phyloP scores from a whole-genome alignment of 2,329 filamentous ascomycete species.

The Exophiala bonariae region DNA sequence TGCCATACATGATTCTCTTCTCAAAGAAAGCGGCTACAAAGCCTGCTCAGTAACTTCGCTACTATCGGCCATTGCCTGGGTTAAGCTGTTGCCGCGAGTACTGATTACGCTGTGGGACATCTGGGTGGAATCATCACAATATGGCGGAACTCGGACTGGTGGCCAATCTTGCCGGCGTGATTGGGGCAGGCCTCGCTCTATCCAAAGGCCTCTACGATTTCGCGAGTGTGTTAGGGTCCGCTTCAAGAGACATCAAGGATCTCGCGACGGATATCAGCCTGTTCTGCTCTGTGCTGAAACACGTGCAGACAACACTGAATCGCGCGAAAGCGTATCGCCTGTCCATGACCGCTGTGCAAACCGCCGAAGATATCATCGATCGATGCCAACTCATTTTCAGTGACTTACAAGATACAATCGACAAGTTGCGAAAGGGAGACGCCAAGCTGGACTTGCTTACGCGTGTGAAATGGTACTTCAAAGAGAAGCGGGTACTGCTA shows the following conservation, averaged over 20 bases:
- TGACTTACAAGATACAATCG: not conserved
- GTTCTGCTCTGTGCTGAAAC: conserved; percentile 9
- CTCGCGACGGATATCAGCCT: conserved; percentile 8
- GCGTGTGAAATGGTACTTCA: conserved; percentile 5
- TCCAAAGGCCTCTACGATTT: conserved; percentile 8
- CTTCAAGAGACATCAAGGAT: conserved; percentile 3
- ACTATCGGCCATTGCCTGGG: too few species aligned
- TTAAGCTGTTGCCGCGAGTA: too few species aligned
- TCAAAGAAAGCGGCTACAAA: too few species aligned
- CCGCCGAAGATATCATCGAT: conserved; percentile 7
- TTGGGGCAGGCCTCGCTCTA: conserved; percentile 1
- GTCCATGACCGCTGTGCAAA: conserved; percentile 2
- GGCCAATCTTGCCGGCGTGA: conserved; percentile 3
- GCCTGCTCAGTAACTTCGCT: too few species aligned
- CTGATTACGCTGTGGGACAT: too few species aligned
- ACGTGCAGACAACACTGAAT: conserved; percentile 4
- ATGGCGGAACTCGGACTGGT: conserved; percentile 8
- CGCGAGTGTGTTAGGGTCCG: conserved; percentile 4
- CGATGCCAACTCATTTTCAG: conserved; percentile 2
- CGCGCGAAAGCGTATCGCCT: conserved; percentile 9
- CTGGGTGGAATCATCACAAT: too few species aligned
- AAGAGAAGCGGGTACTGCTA: conserved; percentile 4
- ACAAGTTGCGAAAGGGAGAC: not conserved
- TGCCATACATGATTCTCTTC: too few species aligned
- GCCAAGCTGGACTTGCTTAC: conserved; percentile 2